phyloP scores from a whole-genome alignment of 2,329 filamentous ascomycete species.

The Botrytis deweyae region DNA sequence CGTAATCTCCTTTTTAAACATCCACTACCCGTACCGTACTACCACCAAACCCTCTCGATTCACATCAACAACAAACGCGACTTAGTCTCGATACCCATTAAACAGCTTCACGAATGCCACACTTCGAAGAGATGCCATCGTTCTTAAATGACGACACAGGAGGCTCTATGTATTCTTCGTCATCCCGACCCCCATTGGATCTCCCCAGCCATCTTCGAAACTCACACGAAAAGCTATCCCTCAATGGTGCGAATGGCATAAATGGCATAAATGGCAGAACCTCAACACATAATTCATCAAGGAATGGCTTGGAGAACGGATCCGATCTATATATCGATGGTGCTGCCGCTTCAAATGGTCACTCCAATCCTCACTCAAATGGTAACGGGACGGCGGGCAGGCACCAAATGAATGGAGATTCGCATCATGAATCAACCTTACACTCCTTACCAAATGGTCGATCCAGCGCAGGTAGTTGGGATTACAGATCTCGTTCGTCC shows the following conservation, averaged over 20 bases:
- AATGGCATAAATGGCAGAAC: constrained; percentile 32
- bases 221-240: constrained; percentile 37
- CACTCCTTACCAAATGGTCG: constrained; percentile 59
- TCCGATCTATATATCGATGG: constrained; percentile 38
- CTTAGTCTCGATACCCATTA: constrained; percentile 32
- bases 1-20: constrained; percentile 17
- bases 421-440: constrained; percentile 51
- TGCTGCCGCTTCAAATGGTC: background rate
- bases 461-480: constrained; percentile 46
- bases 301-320: constrained; percentile 40
- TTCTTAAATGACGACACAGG: constrained; percentile 47
- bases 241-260: constrained; percentile 15
- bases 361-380: constrained; percentile 1
- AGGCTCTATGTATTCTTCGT: constrained; percentile 36
- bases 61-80: constrained; percentile 26
- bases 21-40: background rate
- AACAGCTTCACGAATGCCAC: constrained; percentile 41
- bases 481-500: constrained; percentile 35
- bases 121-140: constrained; percentile 52
- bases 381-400: constrained; percentile 24
- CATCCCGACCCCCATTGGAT: constrained; percentile 34
- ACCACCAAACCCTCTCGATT: constrained; percentile 2
- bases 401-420: constrained; percentile 36
- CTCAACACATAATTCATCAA: constrained; percentile 34
- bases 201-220: constrained; percentile 42